These are phyloP conservation scores for Diaporthe vexans DNA, from an alignment of 2,329 filamentous ascomycete species.

Conservation along the genomic window DNA sequence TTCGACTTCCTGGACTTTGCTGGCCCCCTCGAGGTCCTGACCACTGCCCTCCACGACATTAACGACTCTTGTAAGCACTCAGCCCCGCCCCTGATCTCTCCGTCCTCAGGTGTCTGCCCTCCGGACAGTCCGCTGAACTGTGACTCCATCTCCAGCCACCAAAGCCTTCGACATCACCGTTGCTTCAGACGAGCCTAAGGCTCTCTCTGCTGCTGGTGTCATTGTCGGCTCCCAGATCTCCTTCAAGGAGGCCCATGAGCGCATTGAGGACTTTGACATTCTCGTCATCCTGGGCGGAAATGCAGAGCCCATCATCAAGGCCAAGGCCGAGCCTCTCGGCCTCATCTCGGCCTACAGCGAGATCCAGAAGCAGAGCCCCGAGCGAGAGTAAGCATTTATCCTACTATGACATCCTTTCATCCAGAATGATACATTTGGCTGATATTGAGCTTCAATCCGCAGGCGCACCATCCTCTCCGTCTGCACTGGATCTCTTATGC, in stretches of 20 bases:
- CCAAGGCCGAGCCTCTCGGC: conserved; percentile 76
- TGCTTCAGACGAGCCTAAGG: conserved; percentile 66
- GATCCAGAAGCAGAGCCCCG: conserved; percentile 83
- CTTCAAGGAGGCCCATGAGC: conserved; percentile 83
- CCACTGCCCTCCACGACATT: conserved; percentile 65
- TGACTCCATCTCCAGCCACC: conserved; percentile 55
- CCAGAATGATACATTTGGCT: neutral
- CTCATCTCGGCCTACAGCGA: conserved; percentile 84
- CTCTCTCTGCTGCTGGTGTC: conserved; percentile 74
- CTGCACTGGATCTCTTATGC: conserved; percentile 83
- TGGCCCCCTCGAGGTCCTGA: conserved; percentile 67
- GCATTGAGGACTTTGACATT: conserved; percentile 82
- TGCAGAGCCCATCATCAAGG: conserved; percentile 73
- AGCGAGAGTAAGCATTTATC: conserved; percentile 68
- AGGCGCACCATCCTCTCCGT: conserved; percentile 81
- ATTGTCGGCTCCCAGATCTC: conserved; percentile 81
- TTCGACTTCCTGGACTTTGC: conserved; percentile 73
- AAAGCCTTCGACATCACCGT: conserved; percentile 73
- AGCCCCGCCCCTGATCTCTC: conserved; percentile 31
- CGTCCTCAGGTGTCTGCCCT: conserved; percentile 2
- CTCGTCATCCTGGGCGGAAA: conserved; percentile 83
- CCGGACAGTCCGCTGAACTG: conserved; percentile 18
- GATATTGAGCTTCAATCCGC: neutral
- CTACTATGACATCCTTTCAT: neutral
- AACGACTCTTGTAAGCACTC: conserved; percentile 62